Percentiles rank a stretch among this genome's conserved stretches.
Evolutionary conservation across 2,329 filamentous ascomycete species (phyloP).

Genomic region (Cladosporium austrohemisphaericum): DNA sequence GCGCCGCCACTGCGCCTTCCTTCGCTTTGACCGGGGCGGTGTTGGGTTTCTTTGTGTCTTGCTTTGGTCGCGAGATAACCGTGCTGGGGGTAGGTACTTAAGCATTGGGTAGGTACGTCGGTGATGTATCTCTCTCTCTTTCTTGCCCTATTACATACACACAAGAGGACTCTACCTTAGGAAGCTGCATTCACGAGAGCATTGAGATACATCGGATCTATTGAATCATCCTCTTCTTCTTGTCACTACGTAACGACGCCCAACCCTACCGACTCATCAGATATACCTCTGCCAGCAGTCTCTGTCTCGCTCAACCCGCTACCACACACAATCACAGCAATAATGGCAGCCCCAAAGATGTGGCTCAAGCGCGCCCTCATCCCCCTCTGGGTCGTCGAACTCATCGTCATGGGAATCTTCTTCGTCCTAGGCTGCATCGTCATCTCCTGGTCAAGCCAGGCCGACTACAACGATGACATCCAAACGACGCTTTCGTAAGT

Average conservation of each 20-base stretch:
- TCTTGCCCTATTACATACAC: no score
- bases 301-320: background rate
- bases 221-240: no score
- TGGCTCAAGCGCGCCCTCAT: slow-evolving; percentile 30
- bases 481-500: background rate
- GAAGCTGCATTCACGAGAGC: no score
- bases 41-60: no score
- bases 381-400: slow-evolving; percentile 28
- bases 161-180: no score
- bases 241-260: no score
- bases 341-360: slow-evolving; percentile 15
- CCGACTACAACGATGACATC: background rate
- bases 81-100: background rate
- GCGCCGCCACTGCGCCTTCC: no score
- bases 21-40: background rate
- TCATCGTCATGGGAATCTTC: slow-evolving; percentile 19
- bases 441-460: slow-evolving; percentile 1
- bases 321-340: background rate
- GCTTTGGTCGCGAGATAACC: no score
- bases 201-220: no score
- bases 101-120: no score
- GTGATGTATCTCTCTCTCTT: no score
- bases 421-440: slow-evolving; percentile 17
- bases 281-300: background rate
- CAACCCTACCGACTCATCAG: no score